Percentiles rank a stretch among this genome's conserved stretches.
Evolutionary conservation across 2,329 filamentous ascomycete genomes (phyloP).

Genomic region (Cercospora canescens): DNA sequence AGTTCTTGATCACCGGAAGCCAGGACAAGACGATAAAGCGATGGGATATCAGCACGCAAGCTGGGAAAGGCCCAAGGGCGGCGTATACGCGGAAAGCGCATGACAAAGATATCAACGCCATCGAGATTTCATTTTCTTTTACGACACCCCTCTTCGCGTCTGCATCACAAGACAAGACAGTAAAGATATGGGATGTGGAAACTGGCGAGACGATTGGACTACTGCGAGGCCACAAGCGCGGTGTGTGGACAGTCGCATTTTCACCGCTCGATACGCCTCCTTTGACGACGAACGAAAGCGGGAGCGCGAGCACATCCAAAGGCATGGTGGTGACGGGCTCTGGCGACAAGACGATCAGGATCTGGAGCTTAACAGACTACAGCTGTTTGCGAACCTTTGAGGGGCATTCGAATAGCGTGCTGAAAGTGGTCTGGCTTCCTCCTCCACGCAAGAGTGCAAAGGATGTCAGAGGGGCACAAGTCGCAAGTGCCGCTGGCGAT

Average conservation of each 20-base stretch:
- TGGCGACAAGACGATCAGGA: constrained; percentile 92
- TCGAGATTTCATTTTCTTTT: constrained; percentile 69
- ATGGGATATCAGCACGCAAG: constrained; percentile 68
- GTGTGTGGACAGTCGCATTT: constrained; percentile 95
- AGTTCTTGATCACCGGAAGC: constrained; percentile 86
- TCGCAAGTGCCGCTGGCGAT: constrained; percentile 88
- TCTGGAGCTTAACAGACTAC: constrained; percentile 93
- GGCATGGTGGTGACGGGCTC: constrained; percentile 87
- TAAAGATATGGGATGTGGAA: constrained; percentile 93
- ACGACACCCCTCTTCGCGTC: constrained; percentile 83
- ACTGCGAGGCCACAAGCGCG: constrained; percentile 85
- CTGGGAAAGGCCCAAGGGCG: constrained; percentile 59
- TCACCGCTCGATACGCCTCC: constrained; percentile 75
- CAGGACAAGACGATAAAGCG: constrained; percentile 95
- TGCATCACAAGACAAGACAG: constrained; percentile 92
- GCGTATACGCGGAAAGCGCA: constrained; percentile 91
- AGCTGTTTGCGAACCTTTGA: constrained; percentile 92
- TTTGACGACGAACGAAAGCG: constrained; percentile 68
- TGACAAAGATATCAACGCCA: constrained; percentile 97
- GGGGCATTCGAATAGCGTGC: constrained; percentile 90
- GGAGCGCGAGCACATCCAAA: constrained; percentile 64
- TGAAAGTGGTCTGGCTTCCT: constrained; percentile 88
- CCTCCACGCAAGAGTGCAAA: constrained; percentile 42
- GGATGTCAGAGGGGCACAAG: constrained; percentile 62
- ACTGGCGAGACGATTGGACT: constrained; percentile 91